These are phyloP conservation scores for Fusarium sp. DNA, from an alignment of 2,329 filamentous ascomycete species.

Conservation along the genomic window DNA sequence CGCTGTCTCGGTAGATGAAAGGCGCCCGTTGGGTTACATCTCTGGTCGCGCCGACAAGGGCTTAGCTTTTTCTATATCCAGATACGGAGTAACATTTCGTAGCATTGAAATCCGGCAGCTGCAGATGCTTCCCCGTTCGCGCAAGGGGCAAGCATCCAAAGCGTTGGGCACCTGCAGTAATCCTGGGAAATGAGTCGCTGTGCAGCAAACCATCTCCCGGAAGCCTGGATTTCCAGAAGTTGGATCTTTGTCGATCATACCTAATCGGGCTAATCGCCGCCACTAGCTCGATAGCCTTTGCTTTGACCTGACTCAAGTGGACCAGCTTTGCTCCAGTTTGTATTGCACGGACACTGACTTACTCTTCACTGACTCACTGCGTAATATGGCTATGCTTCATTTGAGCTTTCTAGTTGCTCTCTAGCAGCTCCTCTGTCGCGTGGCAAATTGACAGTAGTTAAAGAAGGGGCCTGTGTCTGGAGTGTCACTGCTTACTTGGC, in stretches of 20 bases:
- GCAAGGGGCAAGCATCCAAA: too few species aligned
- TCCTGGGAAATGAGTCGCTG: neutral
- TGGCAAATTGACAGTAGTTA: neutral
- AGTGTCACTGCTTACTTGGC: neutral
- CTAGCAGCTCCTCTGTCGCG: neutral
- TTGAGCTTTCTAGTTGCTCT: neutral
- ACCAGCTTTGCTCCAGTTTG: neutral
- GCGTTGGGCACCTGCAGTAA: neutral
- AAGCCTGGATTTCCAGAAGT: neutral
- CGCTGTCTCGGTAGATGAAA: neutral
- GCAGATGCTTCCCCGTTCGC: neutral
- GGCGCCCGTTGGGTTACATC: neutral
- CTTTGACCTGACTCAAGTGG: neutral
- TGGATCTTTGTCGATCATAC: neutral
- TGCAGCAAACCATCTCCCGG: neutral
- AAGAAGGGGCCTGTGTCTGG: neutral
- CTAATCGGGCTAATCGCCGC: neutral
- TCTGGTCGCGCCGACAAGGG: too few species aligned
- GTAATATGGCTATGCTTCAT: neutral
- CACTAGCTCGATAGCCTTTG: neutral
- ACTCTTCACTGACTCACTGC: neutral
- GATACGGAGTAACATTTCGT: neutral
- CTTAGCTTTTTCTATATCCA: too few species aligned
- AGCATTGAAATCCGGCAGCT: neutral
- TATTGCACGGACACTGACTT: neutral